Percentiles rank a stretch among this genome's conserved stretches.
Conservation (phyloP, 2,329 filamentous ascomycete genomes). For the Triangularia setosa region DNA sequence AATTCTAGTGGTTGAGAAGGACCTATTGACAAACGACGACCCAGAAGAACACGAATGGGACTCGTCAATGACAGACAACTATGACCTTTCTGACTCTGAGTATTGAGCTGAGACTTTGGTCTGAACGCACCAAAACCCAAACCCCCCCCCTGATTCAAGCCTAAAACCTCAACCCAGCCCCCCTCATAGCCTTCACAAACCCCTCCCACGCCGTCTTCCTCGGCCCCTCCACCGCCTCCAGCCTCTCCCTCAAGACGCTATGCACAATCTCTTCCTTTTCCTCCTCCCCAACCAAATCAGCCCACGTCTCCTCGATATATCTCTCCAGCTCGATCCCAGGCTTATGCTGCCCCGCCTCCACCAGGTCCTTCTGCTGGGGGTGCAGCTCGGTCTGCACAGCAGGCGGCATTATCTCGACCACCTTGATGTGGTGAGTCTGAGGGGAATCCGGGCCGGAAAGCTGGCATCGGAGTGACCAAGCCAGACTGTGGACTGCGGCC, state of each 20-base stretch:
- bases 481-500: conserved; percentile 43
- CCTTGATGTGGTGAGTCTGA: conserved; percentile 33
- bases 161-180: neutral
- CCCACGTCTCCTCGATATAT: conserved; percentile 41
- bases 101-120: too few relatives aligned
- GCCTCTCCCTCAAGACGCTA: conserved; percentile 9
- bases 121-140: too few relatives aligned
- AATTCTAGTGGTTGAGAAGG: neutral
- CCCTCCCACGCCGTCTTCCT: conserved; percentile 19
- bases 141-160: too few relatives aligned
- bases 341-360: conserved; percentile 29
- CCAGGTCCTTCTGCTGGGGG: conserved; percentile 36
- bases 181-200: conserved; percentile 14
- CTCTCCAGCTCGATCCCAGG: conserved; percentile 30
- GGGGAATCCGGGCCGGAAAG: conserved; percentile 40
- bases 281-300: conserved; percentile 39
- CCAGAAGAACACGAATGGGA: neutral
- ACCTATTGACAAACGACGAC: neutral
- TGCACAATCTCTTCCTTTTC: conserved; percentile 32
- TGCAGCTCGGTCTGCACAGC: conserved; percentile 49
- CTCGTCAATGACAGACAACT: neutral
- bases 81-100: neutral
- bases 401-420: conserved; percentile 48
- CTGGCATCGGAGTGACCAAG: conserved; percentile 29
- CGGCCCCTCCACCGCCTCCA: conserved; percentile 20